Conservation (phyloP, 2,329 filamentous ascomycete species). For the Xylaria arbuscula region DNA sequence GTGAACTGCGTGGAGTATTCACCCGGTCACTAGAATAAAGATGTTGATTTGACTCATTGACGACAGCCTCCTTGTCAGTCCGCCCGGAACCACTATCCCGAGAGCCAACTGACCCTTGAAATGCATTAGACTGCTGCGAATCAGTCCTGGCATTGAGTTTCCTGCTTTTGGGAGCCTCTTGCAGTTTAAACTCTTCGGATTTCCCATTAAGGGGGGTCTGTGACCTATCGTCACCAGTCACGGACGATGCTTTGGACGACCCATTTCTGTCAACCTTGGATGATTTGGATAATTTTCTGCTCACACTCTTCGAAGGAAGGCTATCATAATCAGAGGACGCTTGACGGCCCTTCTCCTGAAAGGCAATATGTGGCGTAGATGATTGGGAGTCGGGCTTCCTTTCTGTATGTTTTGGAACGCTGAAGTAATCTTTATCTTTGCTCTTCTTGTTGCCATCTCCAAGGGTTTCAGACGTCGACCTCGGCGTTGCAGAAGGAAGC, state of each 20-base stretch:
- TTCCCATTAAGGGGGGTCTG: slow-evolving; percentile 54
- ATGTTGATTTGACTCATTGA: slow-evolving; percentile 51
- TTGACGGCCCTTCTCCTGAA: slow-evolving; percentile 83
- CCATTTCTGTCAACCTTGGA: slow-evolving; percentile 52
- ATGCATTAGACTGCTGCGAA: slow-evolving; percentile 55
- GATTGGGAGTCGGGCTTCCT: slow-evolving; percentile 62
- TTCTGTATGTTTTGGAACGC: slow-evolving; percentile 57
- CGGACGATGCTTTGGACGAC: slow-evolving; percentile 49
- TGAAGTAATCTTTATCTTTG: slow-evolving; percentile 71
- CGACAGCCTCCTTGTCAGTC: slow-evolving; percentile 52
- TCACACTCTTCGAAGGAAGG: slow-evolving; percentile 61
- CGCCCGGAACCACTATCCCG: slow-evolving; percentile 54
- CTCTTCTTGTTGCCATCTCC: slow-evolving; percentile 57
- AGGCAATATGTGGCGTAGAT: slow-evolving; percentile 88
- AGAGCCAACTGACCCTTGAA: slow-evolving; percentile 53
- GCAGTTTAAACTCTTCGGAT: slow-evolving; percentile 77
- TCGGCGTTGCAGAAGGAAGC: slow-evolving; percentile 64
- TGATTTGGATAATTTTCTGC: slow-evolving; percentile 62
- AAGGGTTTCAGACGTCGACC: slow-evolving; percentile 62
- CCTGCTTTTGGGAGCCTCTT: slow-evolving; percentile 80
- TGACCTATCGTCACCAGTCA: slow-evolving; percentile 54
- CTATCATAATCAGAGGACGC: slow-evolving; percentile 70
- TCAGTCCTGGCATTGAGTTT: slow-evolving; percentile 58
- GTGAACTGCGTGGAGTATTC: slow-evolving; percentile 64
- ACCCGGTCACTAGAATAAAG: slow-evolving; percentile 52